phyloP scores from a whole-genome alignment of 495 filamentous ascomycete genomes.

The Aspergillus cavernicola region DNA sequence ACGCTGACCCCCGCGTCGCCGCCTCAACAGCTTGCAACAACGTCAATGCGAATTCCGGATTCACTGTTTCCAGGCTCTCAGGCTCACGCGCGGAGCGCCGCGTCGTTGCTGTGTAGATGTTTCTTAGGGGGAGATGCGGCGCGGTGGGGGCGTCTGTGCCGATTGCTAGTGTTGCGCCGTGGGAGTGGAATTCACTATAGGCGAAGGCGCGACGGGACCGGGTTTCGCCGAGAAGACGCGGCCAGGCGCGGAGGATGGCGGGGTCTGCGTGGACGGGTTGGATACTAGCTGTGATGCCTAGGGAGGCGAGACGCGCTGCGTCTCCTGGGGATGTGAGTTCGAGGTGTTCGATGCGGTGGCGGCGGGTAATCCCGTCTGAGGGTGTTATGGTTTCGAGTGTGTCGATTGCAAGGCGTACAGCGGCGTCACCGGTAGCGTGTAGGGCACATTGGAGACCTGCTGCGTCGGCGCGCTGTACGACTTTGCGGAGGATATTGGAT shows the following conservation, averaged over 20 bases:
- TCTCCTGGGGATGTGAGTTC: constrained; percentile 54
- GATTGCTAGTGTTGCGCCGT: constrained; percentile 51
- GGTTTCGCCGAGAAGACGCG: constrained; percentile 47
- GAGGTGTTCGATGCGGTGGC: constrained; percentile 61
- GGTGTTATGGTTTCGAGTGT: constrained; percentile 33
- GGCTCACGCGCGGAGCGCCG: constrained; percentile 52
- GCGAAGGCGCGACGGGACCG: constrained; percentile 56
- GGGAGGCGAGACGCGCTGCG: constrained; percentile 46
- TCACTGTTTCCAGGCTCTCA: constrained; percentile 42
- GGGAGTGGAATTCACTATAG: constrained; percentile 55
- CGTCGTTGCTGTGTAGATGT: constrained; percentile 59
- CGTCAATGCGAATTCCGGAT: constrained; percentile 49
- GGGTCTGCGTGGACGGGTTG: constrained; percentile 63
- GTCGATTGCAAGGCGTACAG: constrained; percentile 52
- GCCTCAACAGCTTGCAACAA: constrained; percentile 50
- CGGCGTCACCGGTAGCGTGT: constrained; percentile 62
- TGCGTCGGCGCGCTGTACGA: constrained; percentile 46
- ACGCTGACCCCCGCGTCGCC: constrained; percentile 55
- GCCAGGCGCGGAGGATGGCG: constrained; percentile 58
- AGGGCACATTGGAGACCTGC: constrained; percentile 58
- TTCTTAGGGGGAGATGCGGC: constrained; percentile 50
- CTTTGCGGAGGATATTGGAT: constrained; percentile 40
- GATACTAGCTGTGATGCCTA: constrained; percentile 60
- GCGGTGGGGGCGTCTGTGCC: constrained; percentile 61
- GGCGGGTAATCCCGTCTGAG: constrained; percentile 19